Evolutionary conservation across 2,329 filamentous ascomycete genomes (phyloP), one percentile per base, ranked within the genome.

Genomic region (Arthrobotrys megalospora): DNA sequence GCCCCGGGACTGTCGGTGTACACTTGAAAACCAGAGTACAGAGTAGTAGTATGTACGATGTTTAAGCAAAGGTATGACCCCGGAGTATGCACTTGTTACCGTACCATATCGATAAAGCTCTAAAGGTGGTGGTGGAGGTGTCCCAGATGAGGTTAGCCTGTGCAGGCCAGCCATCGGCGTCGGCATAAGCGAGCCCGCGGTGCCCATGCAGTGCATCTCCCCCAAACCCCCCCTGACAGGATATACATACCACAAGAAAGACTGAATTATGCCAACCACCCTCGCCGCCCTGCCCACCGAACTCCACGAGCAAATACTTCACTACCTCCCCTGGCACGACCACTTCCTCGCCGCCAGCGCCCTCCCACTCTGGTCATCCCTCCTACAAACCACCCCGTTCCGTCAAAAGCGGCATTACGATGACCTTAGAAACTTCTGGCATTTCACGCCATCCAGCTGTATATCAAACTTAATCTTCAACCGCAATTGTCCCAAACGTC

Each of bases 271-370:
- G 69, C 55, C 55, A n/a, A 43, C 55, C 16, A 66, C 53, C 34
- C 36, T 73, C 28, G 11, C 58, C 34, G 32, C 47, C 58, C 69
- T 73, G 7, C 69, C 69, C 36, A 73, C 47, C 60, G 69, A 73
- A 32, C 48, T 73, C 10, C 69, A 73, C 43, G 60, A 66, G 36
- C 60, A 73, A 55, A 73, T 73, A n/a, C 60, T 73, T 24, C 60
- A 65, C 60, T 34, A 73, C 16, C 48, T 73, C 21, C 69, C 69
- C 21, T 73, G 69, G 69, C 69, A 73, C 38, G 69, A 66, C 28
- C 69, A 73, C 48, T 73, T 73, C 32, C 60, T 66, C 50, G 69
- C 69, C 38, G 69, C 60, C 19, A 36, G 24, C 16, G 69, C 58
- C 11, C 64, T 63, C 48, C 58, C 58, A 5, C 48, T 73, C 6